Conservation (phyloP, 352 stramenopile species). For the Phytophthora tubulina region DNA sequence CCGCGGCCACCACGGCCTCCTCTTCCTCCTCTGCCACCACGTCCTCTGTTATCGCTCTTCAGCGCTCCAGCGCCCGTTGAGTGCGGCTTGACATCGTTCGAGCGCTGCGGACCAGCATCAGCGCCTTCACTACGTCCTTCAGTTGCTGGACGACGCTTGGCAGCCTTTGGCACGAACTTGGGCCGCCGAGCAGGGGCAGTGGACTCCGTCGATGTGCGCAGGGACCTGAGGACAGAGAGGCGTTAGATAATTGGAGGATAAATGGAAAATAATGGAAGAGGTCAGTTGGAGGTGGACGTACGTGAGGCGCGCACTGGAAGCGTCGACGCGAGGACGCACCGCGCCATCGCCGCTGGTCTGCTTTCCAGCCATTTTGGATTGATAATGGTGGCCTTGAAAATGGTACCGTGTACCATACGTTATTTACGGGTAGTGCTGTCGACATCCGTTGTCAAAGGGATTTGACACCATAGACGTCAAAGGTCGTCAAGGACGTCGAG, state of each 20-base stretch:
- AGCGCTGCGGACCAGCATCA: slow-evolving; percentile 1
- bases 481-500: no score
- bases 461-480: no score
- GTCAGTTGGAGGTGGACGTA: slow-evolving; percentile 33
- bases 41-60: slow-evolving; percentile 44
- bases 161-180: slow-evolving; percentile 86
- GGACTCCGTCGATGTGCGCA: slow-evolving; percentile 55
- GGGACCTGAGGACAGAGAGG: slow-evolving; percentile 48
- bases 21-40: slow-evolving; percentile 49
- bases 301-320: slow-evolving; percentile 73
- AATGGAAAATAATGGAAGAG: background rate
- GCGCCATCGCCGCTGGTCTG: slow-evolving; percentile 51
- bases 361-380: slow-evolving; percentile 49
- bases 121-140: slow-evolving; percentile 37
- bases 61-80: slow-evolving; percentile 28
- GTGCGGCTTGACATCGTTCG: slow-evolving; percentile 38
- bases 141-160: slow-evolving; percentile 56
- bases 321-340: slow-evolving; percentile 74
- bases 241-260: slow-evolving; percentile 1
- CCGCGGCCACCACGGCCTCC: slow-evolving; percentile 60
- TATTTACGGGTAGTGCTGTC: background rate
- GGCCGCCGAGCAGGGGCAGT: slow-evolving; percentile 57
- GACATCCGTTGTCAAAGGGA: no score
- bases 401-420: slow-evolving; percentile 20
- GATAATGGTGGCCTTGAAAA: background rate